Evolutionary conservation across 2,329 filamentous ascomycete species (phyloP), one percentile per base, ranked within the genome.

Genomic region (Talaromyces piceae): DNA sequence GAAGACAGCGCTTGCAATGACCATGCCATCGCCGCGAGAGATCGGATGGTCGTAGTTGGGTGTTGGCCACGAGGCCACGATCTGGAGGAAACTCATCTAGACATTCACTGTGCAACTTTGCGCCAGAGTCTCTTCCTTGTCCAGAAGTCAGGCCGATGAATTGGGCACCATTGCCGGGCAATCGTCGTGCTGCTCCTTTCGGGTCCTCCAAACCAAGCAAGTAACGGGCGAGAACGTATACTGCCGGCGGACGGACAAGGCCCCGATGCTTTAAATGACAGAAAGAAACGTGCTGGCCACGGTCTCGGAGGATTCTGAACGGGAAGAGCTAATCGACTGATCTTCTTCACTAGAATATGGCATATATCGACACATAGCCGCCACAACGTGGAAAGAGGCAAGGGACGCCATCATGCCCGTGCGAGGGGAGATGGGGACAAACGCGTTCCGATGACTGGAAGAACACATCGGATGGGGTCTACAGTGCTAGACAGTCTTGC

Each of bases 21-120:
- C 61, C 18, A 71, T 68, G 37, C 58, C 67, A 58, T 71, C 67
- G n/a, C 73, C 73, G 53, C 73, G 68, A 27, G 68, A 72, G 11
- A 63, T 63, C 6, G 76, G 76, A 55, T 78, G 59, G 46, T 68
- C 53, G 56, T 74, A 73, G 56, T 78, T 78, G 6, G 76, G 70
- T 31, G 48, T 57, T 7, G 76, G 76, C 75, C 74, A 78, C 5
- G 48, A 43, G 47, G 47, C 47, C 47, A 41, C 33, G 13, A 28
- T 41, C 37, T 49, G 33, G 27, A 41, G 33, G 20, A 49, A 43
- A 49, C 37, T 25, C 47, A 49, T 49, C 23, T 33, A 47, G 45
- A 23, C 18, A 47, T 47, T 37, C 23, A 39, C 13, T 25, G n/a
- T n/a, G n/a, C n/a, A n/a, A n/a, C 16, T 11, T 26, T 18, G 23